Base-by-base conservation (phyloP, 345 rosid species). In the Sisymbrium irio region DNA sequence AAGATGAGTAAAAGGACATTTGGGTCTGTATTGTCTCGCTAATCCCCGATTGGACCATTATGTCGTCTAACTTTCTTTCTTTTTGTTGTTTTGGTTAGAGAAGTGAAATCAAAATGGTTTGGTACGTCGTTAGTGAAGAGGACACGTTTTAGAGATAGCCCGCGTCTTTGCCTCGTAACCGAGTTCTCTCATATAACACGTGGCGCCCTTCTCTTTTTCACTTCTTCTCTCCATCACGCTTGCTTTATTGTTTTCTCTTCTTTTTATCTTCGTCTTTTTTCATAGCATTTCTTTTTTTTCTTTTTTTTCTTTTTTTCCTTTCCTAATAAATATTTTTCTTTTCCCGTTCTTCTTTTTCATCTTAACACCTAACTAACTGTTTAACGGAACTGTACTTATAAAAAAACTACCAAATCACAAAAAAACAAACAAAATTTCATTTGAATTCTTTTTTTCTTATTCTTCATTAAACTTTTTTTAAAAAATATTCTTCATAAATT, bases 31-130 rank as follows among this genome's bases (percentile, higher is more conserved):
- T 18, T 47, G 67, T 71, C 54, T 47, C 63, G 25, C 51, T 77
- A 77, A 59, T 40, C 68, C 32, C 63, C 37, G 57, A 72, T 77
- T 71, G 80, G 77, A 77, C 77, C 77, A 77, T 65, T 77, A 72
- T 71, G 68, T 71, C 44, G 50, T 65, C 32, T 50, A 32, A 30
- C 63, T 71, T 40, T 64, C 3, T 30, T 35, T 25, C 15, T 55
- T 9, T 46, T 9, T 46, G 6, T 20, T 33, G 4, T 40, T 62
- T 71, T 44, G 50, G 46, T 60, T 66, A 58, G 77, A 71, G 74
- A 67, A 68, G 70, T 28, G 68, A 73, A 69, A 65, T 62, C 61
- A 69, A 74, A 68, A 46, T 62, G 71, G 61, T 46, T 79, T 68
- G 71, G 57, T 73, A 64, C 41, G 71, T 73, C 60, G 66, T 54